A percentile compares a stretch with the other conserved stretches of the same genome.
phyloP scores from a whole-genome alignment of 78 protist species.

The Trichosphaerium sp. region DNA sequence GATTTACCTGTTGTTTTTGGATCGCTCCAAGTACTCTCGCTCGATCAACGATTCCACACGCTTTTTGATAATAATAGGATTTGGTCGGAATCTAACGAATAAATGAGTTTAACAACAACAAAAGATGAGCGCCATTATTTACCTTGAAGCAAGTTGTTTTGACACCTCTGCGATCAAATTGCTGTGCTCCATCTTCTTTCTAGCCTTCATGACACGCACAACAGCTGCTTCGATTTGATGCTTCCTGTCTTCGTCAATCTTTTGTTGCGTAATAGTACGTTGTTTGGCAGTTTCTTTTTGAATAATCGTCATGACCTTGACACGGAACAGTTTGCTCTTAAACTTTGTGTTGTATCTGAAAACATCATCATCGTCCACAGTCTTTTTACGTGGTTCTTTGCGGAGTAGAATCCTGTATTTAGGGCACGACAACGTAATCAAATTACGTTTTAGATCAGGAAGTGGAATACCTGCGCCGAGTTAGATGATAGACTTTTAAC shows the following conservation, averaged over 20 bases:
- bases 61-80: slow-evolving; percentile 80
- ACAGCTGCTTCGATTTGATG: slow-evolving; percentile 82
- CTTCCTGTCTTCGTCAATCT: slow-evolving; percentile 59
- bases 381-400: background rate
- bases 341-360: slow-evolving; percentile 62
- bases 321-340: slow-evolving; percentile 31
- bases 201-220: slow-evolving; percentile 93
- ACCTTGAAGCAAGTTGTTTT: slow-evolving; percentile 58
- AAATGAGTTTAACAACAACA: too few species aligned
- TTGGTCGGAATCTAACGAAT: slow-evolving; percentile 7
- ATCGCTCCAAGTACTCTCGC: slow-evolving; percentile 80
- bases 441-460: slow-evolving; percentile 64
- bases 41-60: slow-evolving; percentile 88
- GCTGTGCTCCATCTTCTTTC: slow-evolving; percentile 66
- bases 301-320: slow-evolving; percentile 77
- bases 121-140: background rate
- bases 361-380: slow-evolving; percentile 59
- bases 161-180: slow-evolving; percentile 65
- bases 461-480: slow-evolving; percentile 24
- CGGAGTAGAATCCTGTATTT: slow-evolving; percentile 40
- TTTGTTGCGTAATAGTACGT: slow-evolving; percentile 42
- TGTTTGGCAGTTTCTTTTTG: slow-evolving; percentile 68
- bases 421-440: slow-evolving; percentile 69
- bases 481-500: background rate
- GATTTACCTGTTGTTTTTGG: background rate